Conservation (phyloP, 441 rosid species). For the Bocquillonia castaneifolia region DNA sequence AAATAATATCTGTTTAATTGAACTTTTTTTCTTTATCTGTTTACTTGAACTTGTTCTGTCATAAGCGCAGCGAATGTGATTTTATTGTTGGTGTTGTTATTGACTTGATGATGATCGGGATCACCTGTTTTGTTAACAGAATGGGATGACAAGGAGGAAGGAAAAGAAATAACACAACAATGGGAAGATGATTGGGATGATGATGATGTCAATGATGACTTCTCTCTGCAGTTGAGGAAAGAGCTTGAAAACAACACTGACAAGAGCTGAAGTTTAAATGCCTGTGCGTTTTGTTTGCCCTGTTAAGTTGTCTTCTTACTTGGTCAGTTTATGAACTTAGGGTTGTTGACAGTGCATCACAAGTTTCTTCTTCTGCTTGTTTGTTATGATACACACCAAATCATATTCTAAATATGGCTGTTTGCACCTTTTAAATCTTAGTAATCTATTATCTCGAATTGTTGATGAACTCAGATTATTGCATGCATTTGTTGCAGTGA, state of each 20-base stretch:
- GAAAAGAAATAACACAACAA: constrained; percentile 54
- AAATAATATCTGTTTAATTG: no score
- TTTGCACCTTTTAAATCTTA: neutral
- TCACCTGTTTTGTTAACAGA: constrained; percentile 30
- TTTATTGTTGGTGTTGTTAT: neutral
- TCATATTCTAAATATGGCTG: neutral
- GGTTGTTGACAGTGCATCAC: neutral
- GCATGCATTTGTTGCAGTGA: neutral
- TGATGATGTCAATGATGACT: constrained; percentile 72
- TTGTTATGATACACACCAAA: neutral
- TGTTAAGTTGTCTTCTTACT: neutral
- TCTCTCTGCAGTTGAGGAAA: constrained; percentile 66
- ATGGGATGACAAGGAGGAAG: constrained; percentile 65
- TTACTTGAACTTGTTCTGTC: no score
- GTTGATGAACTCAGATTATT: neutral
- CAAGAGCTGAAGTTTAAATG: constrained; percentile 27
- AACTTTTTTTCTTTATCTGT: no score
- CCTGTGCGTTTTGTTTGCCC: neutral
- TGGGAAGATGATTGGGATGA: constrained; percentile 98
- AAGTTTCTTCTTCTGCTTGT: neutral
- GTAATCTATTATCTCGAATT: neutral
- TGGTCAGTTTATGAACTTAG: neutral
- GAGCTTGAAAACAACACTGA: constrained; percentile 50
- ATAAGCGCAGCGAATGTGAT: no score
- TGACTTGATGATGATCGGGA: neutral